A percentile compares a stretch with the other conserved stretches of the same genome.
Conservation (phyloP, 257 asterid species). For the Solanum raphanifolium region DNA sequence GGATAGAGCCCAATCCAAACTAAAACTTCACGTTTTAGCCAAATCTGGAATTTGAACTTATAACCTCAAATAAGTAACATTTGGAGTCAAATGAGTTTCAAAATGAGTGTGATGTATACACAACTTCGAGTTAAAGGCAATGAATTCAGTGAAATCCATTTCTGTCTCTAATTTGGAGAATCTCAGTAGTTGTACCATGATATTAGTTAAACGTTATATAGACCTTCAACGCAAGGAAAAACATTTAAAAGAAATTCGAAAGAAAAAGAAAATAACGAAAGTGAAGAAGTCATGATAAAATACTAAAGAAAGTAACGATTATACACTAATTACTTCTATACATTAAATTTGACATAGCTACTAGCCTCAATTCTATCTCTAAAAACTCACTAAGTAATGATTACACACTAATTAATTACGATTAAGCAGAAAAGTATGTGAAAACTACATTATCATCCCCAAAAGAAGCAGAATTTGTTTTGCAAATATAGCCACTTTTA, state of each 20-base stretch:
- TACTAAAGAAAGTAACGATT: not conserved
- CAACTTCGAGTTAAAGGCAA: not conserved
- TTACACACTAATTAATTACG: not conserved
- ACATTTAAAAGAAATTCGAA: too few species aligned
- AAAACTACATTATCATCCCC: slow-evolving; percentile 2
- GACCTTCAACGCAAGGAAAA: too few species aligned
- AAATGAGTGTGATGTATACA: not conserved
- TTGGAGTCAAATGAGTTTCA: not conserved
- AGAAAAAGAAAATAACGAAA: not conserved
- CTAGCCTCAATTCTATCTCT: not conserved
- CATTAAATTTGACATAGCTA: not conserved
- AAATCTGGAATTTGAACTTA: not conserved
- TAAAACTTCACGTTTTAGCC: not conserved
- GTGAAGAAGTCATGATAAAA: not conserved
- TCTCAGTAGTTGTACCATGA: too few species aligned
- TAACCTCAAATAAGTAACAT: not conserved
- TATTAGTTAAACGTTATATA: too few species aligned
- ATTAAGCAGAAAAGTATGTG: slow-evolving; percentile 25
- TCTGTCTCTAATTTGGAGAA: not conserved
- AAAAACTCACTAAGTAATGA: not conserved
- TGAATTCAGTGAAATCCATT: not conserved
- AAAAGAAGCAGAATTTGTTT: not conserved
- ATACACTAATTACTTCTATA: not conserved
- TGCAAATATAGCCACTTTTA: not conserved
- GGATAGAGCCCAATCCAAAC: not conserved